Conservation (phyloP, 371 early-diverging fungal species). For the Syncephalis fuscata region DNA sequence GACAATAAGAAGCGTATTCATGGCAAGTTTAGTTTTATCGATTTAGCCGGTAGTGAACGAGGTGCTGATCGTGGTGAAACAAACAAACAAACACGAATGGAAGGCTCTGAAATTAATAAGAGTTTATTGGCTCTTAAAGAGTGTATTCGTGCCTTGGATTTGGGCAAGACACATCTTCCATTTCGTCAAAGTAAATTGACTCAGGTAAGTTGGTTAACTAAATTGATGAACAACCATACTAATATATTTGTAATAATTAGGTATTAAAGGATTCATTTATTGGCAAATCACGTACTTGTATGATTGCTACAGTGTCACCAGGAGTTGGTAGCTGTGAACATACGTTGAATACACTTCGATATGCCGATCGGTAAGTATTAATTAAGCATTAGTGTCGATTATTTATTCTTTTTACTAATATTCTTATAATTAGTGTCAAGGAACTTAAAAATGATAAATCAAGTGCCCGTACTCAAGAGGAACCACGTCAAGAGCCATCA, state of each 20-base stretch:
- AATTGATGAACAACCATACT: not conserved
- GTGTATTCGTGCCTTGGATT: slow-evolving; percentile 92
- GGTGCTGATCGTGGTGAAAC: slow-evolving; percentile 95
- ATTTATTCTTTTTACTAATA: no score
- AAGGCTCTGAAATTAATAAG: slow-evolving; percentile 98
- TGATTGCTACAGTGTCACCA: slow-evolving; percentile 96
- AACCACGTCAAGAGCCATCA: no score
- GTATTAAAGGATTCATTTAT: slow-evolving; percentile 96
- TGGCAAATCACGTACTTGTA: slow-evolving; percentile 91
- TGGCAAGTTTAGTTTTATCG: slow-evolving; percentile 88
- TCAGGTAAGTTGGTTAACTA: slow-evolving; percentile 30
- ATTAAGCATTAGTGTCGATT: no score
- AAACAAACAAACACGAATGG: slow-evolving; percentile 81
- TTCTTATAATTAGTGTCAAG: no score
- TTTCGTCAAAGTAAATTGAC: slow-evolving; percentile 97
- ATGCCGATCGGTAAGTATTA: slow-evolving; percentile 47
- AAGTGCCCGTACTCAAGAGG: no score
- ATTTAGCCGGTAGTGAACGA: slow-evolving; percentile 97
- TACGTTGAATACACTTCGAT: slow-evolving; percentile 94
- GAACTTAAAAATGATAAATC: no score
- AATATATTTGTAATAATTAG: slow-evolving; percentile 8
- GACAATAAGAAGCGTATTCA: slow-evolving; percentile 26
- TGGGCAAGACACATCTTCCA: slow-evolving; percentile 84
- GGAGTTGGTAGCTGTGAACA: slow-evolving; percentile 87
- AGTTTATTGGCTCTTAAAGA: slow-evolving; percentile 93